Conservation (phyloP, 2,329 filamentous ascomycete genomes). For the Stachybotrys elegans region DNA sequence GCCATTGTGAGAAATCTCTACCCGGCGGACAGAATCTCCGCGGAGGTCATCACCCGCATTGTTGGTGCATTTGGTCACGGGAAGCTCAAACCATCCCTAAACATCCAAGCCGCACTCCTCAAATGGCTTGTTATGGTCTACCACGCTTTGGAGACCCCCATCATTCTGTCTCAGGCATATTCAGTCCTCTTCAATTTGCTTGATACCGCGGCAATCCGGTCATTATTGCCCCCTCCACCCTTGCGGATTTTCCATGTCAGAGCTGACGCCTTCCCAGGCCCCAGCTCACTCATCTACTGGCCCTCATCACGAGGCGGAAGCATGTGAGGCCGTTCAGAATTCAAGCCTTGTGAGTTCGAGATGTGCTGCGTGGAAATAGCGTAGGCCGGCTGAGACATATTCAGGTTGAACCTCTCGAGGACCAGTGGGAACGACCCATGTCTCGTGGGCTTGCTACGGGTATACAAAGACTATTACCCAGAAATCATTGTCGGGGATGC, state of each 20-base stretch:
- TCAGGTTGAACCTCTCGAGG: conserved; percentile 52
- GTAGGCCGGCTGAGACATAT: too few species aligned
- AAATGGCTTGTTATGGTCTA: conserved; percentile 77
- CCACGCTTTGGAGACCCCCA: conserved; percentile 60
- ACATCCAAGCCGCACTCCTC: conserved; percentile 65
- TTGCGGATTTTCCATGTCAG: too few species aligned
- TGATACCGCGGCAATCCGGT: conserved; percentile 73
- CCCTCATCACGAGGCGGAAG: conserved; percentile 71
- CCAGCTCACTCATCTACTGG: conserved; percentile 70
- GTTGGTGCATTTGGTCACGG: conserved; percentile 74
- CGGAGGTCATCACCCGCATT: conserved; percentile 57
- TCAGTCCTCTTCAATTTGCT: conserved; percentile 74
- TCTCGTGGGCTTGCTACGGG: conserved; percentile 66
- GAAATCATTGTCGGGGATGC: conserved; percentile 76
- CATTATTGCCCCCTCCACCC: too few species aligned
- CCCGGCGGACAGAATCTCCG: conserved; percentile 59
- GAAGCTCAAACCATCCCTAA: conserved; percentile 65
- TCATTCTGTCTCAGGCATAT: conserved; percentile 64
- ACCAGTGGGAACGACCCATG: conserved; percentile 68
- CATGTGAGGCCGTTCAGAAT: conserved; percentile 83
- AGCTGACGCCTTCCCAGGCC: conserved; percentile 40
- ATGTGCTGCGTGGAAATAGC: background rate
- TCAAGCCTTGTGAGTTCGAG: conserved; percentile 57
- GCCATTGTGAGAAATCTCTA: conserved; percentile 71
- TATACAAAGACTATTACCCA: conserved; percentile 90